A percentile compares a stretch with the other conserved stretches of the same genome.
Evolutionary conservation across 805 yeast species (phyloP).

Genomic region (Ogataea degrootiae): DNA sequence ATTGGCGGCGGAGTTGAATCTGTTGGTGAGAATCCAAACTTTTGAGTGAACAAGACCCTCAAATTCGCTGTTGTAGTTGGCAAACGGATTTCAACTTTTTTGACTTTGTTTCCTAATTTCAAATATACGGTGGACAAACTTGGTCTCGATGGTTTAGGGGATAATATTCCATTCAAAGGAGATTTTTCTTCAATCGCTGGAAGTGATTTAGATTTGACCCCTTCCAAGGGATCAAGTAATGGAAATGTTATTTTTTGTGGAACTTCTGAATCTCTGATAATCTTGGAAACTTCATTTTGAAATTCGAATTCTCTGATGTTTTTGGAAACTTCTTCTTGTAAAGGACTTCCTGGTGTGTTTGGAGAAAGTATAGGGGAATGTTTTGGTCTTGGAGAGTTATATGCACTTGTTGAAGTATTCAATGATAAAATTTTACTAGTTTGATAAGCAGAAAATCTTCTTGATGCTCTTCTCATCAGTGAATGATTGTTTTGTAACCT

Average conservation of each 20-base stretch:
- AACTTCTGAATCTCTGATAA: constrained; percentile 22
- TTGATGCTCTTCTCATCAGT: constrained; percentile 87
- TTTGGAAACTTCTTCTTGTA: constrained; percentile 21
- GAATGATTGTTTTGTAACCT: constrained; percentile 80
- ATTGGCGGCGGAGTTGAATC: constrained; percentile 64
- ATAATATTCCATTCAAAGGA: neutral
- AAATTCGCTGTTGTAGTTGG: constrained; percentile 51
- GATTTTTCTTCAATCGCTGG: neutral
- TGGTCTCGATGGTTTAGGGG: neutral
- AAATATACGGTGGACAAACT: constrained; percentile 31
- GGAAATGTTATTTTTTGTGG: constrained; percentile 18
- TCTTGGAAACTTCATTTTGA: constrained; percentile 18
- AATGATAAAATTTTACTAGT: constrained; percentile 27
- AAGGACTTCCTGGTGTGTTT: constrained; percentile 13
- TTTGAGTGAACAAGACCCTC: constrained; percentile 76
- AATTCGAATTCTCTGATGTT: constrained; percentile 23
- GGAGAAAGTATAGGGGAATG: constrained; percentile 7
- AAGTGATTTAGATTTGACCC: neutral
- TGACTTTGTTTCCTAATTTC: constrained; percentile 47
- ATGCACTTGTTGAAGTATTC: constrained; percentile 8
- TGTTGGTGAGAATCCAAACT: constrained; percentile 73
- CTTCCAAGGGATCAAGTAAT: neutral
- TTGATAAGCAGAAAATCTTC: constrained; percentile 91
- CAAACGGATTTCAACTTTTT: constrained; percentile 42
- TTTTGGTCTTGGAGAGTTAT: constrained; percentile 10